Evolutionary conservation across 2,329 filamentous ascomycete species (phyloP).

Genomic region (Diaporthe sp.): DNA sequence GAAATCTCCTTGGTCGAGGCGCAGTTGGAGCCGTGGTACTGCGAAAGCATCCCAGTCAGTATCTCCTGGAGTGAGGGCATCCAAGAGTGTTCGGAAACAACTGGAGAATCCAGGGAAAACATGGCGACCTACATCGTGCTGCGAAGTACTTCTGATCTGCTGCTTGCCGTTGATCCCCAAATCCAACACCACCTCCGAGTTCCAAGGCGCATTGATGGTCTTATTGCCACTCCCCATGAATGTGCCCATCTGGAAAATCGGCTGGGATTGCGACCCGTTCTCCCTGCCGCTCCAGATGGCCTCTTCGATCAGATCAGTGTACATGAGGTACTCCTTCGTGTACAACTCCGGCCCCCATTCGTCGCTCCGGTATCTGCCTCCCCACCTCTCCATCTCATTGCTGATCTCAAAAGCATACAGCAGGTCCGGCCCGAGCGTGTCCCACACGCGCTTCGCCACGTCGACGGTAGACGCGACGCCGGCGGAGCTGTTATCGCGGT

Average conservation of each 20-base stretch:
- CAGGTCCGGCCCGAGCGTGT: slow-evolving; percentile 17
- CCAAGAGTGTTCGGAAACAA: neutral
- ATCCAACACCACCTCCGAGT: slow-evolving; percentile 28
- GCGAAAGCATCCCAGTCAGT: neutral
- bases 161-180: slow-evolving; percentile 23
- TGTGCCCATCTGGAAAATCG: slow-evolving; percentile 17
- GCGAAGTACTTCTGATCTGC: slow-evolving; percentile 23
- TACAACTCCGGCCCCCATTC: slow-evolving; percentile 22
- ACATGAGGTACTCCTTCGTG: slow-evolving; percentile 12
- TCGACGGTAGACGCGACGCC: slow-evolving; percentile 17
- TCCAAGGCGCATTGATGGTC: slow-evolving; percentile 14
- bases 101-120: rapidly evolving
- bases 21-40: slow-evolving; percentile 30
- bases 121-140: neutral
- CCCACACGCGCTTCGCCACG: slow-evolving; percentile 21
- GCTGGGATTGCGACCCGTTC: neutral
- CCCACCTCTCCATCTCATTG: slow-evolving; percentile 33
- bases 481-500: slow-evolving; percentile 15
- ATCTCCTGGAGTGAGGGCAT: neutral
- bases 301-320: slow-evolving; percentile 9
- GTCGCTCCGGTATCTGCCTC: slow-evolving; percentile 29
- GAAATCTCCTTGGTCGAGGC: slow-evolving; percentile 28
- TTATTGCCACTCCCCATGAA: slow-evolving; percentile 22
- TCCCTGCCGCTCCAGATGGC: slow-evolving; percentile 4
- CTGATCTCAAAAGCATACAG: slow-evolving; percentile 32